Evolutionary conservation across 805 yeast genomes (phyloP).

Genomic region (Cyberlindnera lachancei): DNA sequence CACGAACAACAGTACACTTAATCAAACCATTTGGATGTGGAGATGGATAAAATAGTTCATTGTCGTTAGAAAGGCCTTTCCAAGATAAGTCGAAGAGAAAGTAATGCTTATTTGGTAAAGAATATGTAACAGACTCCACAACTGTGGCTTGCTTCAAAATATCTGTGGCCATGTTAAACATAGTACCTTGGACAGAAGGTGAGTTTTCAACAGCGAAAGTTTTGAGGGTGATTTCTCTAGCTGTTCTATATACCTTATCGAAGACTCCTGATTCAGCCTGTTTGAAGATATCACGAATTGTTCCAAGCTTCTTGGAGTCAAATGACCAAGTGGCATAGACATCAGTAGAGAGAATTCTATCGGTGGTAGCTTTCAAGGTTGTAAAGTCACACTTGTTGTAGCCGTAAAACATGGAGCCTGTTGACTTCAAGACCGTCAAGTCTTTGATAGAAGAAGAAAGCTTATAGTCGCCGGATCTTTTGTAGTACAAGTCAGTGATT

Average conservation of each 20-base stretch:
- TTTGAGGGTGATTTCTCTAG: conserved; percentile 63
- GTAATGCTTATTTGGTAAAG: conserved; percentile 89
- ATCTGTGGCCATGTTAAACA: conserved; percentile 83
- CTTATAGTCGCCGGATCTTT: conserved; percentile 44
- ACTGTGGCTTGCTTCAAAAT: conserved; percentile 53
- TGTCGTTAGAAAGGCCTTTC: conserved; percentile 77
- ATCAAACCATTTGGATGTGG: conserved; percentile 92
- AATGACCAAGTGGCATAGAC: conserved; percentile 68
- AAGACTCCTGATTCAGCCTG: conserved; percentile 57
- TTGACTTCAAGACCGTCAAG: conserved; percentile 79
- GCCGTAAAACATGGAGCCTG: conserved; percentile 90
- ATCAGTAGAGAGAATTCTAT: conserved; percentile 84
- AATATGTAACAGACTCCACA: conserved; percentile 60
- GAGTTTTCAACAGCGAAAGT: conserved; percentile 81
- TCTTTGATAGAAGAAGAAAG: conserved; percentile 69
- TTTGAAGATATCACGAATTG: conserved; percentile 40
- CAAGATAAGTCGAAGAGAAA: conserved; percentile 72
- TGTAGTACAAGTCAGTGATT: conserved; percentile 45
- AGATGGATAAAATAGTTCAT: conserved; percentile 81
- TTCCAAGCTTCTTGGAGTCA: conserved; percentile 40
- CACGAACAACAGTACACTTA: conserved; percentile 77
- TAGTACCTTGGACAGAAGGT: conserved; percentile 94
- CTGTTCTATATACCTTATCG: conserved; percentile 55
- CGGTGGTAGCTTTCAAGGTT: conserved; percentile 73
- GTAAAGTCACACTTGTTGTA: conserved; percentile 84